Evolutionary conservation across 257 asterid species (phyloP), one percentile per base, ranked within the genome.

Genomic region (Nicotiana knightiana): DNA sequence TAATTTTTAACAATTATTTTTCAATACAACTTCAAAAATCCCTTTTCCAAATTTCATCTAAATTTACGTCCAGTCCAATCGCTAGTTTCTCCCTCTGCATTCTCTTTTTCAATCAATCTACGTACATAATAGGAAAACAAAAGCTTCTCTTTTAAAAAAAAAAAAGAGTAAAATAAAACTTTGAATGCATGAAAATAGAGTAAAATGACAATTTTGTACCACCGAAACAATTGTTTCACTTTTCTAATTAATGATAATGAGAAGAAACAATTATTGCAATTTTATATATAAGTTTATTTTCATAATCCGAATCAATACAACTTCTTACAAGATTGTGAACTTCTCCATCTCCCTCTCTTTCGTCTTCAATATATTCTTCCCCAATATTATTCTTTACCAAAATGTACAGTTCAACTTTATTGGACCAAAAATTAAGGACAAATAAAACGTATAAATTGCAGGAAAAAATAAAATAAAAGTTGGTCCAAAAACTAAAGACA

Each of bases 351-450:
- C 39, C 39, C 39, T 10, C n/a, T 51, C 15, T 78, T 51, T 43
- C 35, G 7, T 51, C 63, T 62, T 46, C 55, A 11, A 30, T n/a
- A 18, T 43, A 1, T 4, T 9, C 15, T 30, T 39, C 17, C 37
- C 3, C 24, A 4, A 46, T 24, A 24, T 71, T 84, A 62, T 82
- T 84, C 48, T 66, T 26, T 66, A 78, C 71, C 81, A 79, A 82
- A 84, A 84, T 86, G 66, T 79, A 84, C 86, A 86, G 59, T 73
- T 81, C 67, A 55, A 70, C 59, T 32, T 57, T 75, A 81, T 61
- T 1, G 70, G 70, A 80, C 68, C 57, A 48, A 30, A 58, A 26
- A 12, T 13, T 13, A 57, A 62, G 28, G 12, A 0, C 4, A 16
- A 3, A 26, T 7, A 37, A 16, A 12, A 28, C 26, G 35, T 17